Percentiles rank a stretch among this genome's conserved stretches.
Evolutionary conservation across 208 protist species (phyloP).

Genomic region (Endotrypanum monterogeii): DNA sequence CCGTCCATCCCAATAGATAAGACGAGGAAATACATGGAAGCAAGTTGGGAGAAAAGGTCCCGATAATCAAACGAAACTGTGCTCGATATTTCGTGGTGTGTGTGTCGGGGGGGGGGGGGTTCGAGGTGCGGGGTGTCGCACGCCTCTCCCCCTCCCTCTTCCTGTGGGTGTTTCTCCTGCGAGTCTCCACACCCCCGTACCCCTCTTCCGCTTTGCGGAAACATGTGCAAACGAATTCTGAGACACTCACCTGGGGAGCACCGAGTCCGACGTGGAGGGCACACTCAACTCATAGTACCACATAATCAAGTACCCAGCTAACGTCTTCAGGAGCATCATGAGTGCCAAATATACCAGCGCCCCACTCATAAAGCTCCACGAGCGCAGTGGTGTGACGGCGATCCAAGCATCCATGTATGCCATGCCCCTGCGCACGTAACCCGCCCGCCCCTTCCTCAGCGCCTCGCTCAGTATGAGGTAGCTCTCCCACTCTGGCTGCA

Average conservation of each 20-base stretch:
- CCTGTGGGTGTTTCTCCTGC: neutral
- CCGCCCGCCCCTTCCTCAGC: conserved; percentile 58
- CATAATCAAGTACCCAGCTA: conserved; percentile 39
- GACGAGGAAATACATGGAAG: no score
- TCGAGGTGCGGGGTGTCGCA: no score
- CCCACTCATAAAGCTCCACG: conserved; percentile 56
- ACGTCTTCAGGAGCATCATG: conserved; percentile 58
- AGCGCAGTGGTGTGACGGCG: conserved; percentile 57
- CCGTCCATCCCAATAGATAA: no score
- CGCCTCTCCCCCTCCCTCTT: neutral
- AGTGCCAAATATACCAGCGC: conserved; percentile 49
- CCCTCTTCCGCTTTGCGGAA: neutral
- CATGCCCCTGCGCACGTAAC: conserved; percentile 61
- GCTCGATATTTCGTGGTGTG: no score
- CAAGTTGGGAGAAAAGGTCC: no score
- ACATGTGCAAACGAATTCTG: neutral
- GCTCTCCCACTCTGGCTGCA: conserved; percentile 82
- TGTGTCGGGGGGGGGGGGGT: no score
- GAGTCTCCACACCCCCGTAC: neutral
- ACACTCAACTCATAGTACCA: conserved; percentile 44
- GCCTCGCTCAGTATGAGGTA: conserved; percentile 78
- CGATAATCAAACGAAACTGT: no score
- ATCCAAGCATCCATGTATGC: conserved; percentile 87
- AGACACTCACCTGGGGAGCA: conserved; percentile 7
- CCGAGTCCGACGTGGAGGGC: conserved; percentile 21